Base-by-base conservation (phyloP, 345 rosid genomes). In the Murraya koenigii region DNA sequence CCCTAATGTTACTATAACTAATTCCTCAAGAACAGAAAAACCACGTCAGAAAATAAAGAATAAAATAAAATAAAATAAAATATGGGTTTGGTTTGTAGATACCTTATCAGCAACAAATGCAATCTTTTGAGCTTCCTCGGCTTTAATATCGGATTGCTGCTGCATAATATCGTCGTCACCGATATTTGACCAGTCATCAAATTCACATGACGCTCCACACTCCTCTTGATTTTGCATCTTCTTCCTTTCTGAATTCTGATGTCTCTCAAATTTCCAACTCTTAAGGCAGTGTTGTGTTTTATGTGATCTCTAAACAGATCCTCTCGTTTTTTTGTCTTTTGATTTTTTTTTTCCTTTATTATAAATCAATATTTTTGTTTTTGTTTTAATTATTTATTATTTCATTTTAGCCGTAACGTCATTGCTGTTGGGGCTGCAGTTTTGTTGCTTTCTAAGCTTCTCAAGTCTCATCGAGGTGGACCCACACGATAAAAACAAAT, bases 61-160 rank as follows among this genome's bases (percentile, higher is more conserved):
- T 17, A 32, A 56, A 56, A 81, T 52, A 75, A 49, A 65, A 41
- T 17, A 30, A 6, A 67, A 49, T 1, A 38, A 60, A 33, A 33
- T 44, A 28, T 9, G 22, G 65, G 66, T 38, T 26, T 19, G 49
- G 63, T 30, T 32, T 36, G 66, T 36, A 67, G 88, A 14, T 79
- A 80, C 98, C 97, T 94, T 96, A 73, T 96, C 95, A 60, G 94
- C 97, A 28, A 96, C 93, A 69, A 88, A 94, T 8, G 95, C 91
- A 72, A 88, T 69, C 78, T 93, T 92, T 41, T 90, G 83, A 59
- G 92, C 81, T 80, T 91, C 94, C 47, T 81, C 88, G 3, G 87
- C 84, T 69, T 77, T 82, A 75, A 91, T 87, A 64, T 88, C 80
- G 54, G 85, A 83, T 22, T 89, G 86, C 76, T 93, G 90, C 72